phyloP scores from a whole-genome alignment of 2,329 filamentous ascomycete species.

The Tolypocladium tropicale region DNA sequence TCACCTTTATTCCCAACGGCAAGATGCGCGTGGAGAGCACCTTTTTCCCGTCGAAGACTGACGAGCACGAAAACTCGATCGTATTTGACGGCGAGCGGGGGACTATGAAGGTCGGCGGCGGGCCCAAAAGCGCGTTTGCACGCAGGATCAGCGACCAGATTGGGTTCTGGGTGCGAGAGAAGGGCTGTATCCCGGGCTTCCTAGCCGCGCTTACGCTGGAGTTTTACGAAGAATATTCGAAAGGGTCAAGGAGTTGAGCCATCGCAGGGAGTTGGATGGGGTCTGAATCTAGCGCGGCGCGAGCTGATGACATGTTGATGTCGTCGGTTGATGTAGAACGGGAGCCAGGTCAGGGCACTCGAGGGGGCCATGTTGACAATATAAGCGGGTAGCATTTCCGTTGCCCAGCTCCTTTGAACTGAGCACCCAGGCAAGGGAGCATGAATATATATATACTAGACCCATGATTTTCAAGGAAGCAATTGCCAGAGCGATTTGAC shows the following conservation, averaged over 20 bases:
- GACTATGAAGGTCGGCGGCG: conserved; percentile 96
- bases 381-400: neutral
- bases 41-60: conserved; percentile 60
- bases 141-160: conserved; percentile 76
- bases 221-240: conserved; percentile 66
- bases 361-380: neutral
- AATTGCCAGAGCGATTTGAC: neutral
- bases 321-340: too few relatives aligned
- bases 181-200: conserved; percentile 89
- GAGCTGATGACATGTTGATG: neutral
- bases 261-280: neutral
- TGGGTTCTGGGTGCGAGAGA: conserved; percentile 90
- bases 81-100: conserved; percentile 90
- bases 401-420: neutral
- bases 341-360: neutral
- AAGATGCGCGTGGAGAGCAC: conserved; percentile 86
- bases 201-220: conserved; percentile 83
- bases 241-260: conserved; percentile 1
- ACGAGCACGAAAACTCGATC: conserved; percentile 63
- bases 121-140: conserved; percentile 78
- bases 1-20: conserved; percentile 94
- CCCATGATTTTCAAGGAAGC: neutral
- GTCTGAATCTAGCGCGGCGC: neutral
- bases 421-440: neutral
- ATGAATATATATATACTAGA: neutral